phyloP scores from a whole-genome alignment of 2,329 filamentous ascomycete species.

The Pochonia chlamydosporia region DNA sequence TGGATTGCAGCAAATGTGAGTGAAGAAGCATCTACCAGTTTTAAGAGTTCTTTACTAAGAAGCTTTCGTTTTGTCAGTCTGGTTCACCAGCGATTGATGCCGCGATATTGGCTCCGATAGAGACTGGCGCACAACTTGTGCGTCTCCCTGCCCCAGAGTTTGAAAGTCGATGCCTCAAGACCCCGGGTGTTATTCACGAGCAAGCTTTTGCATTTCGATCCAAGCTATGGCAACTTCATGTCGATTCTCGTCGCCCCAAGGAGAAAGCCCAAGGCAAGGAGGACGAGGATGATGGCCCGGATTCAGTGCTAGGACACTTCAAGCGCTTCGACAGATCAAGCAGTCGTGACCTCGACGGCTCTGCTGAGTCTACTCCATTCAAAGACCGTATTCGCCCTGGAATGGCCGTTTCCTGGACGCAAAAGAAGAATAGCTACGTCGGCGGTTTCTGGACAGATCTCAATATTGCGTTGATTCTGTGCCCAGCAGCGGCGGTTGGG shows the following conservation, averaged over 20 bases:
- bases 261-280: background rate
- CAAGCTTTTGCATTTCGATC: slow-evolving; percentile 35
- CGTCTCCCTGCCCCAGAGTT: slow-evolving; percentile 34
- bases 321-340: slow-evolving; percentile 3
- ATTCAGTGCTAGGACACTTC: background rate
- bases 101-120: slow-evolving; percentile 29
- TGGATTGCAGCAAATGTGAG: slow-evolving; percentile 38
- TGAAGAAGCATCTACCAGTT: too few relatives aligned
- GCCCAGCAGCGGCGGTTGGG: slow-evolving; percentile 15
- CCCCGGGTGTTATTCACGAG: slow-evolving; percentile 25
- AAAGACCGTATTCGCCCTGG: slow-evolving; percentile 34
- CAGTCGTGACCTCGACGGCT: slow-evolving; percentile 24
- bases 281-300: slow-evolving; percentile 1
- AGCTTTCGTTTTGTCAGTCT: too few relatives aligned
- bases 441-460: slow-evolving; percentile 11
- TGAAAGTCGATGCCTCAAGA: slow-evolving; percentile 32
- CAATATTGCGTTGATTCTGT: slow-evolving; percentile 28
- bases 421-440: too few relatives aligned
- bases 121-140: slow-evolving; percentile 36
- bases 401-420: slow-evolving; percentile 32
- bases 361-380: slow-evolving; percentile 24
- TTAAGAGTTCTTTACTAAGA: too few relatives aligned
- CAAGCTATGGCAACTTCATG: slow-evolving; percentile 37
- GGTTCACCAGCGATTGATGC: slow-evolving; percentile 29
- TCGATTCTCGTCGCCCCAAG: slow-evolving; percentile 27